These are phyloP conservation scores for Termitomyces sp. DNA, from an alignment of 768 basidiomycete species.

Conservation along the genomic window DNA sequence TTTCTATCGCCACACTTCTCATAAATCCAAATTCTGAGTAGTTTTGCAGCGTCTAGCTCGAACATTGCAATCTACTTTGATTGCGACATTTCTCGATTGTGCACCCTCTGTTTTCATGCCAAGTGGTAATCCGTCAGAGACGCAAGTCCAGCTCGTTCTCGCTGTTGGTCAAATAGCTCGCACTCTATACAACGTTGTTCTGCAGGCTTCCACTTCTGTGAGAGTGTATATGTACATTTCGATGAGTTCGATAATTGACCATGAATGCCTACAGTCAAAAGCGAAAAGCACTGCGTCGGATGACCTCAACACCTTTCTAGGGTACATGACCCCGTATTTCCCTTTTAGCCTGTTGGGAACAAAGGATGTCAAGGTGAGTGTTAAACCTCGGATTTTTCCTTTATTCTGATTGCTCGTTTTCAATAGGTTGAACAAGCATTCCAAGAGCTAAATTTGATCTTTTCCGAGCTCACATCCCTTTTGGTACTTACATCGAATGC, in stretches of 20 bases:
- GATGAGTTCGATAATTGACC: not conserved
- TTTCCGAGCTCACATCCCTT: conserved; percentile 73
- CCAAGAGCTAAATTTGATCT: conserved; percentile 72
- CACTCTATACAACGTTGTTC: conserved; percentile 55
- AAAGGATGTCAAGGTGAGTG: conserved; percentile 57
- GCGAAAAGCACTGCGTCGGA: conserved; percentile 29
- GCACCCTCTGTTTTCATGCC: conserved; percentile 82
- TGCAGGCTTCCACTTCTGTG: conserved; percentile 40
- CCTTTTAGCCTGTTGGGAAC: conserved; percentile 56
- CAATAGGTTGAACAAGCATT: conserved; percentile 60
- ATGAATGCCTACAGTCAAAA: conserved; percentile 20
- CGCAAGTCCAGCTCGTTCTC: conserved; percentile 58
- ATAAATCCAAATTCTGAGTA: not conserved
- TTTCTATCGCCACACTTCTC: not conserved
- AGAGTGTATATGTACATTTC: conserved; percentile 17
- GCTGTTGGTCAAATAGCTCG: conserved; percentile 55
- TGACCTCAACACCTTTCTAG: conserved; percentile 58
- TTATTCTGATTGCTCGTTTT: conserved; percentile 8
- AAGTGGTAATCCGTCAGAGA: conserved; percentile 51
- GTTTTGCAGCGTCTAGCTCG: conserved; percentile 58
- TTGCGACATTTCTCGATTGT: conserved; percentile 84
- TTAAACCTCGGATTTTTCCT: not conserved
- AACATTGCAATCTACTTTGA: conserved; percentile 72
- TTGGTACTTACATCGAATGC: conserved; percentile 40
- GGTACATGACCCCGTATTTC: conserved; percentile 81